phyloP scores from a whole-genome alignment of 1,139 yeast genomes.

The Scheffersomyces parashehatae region DNA sequence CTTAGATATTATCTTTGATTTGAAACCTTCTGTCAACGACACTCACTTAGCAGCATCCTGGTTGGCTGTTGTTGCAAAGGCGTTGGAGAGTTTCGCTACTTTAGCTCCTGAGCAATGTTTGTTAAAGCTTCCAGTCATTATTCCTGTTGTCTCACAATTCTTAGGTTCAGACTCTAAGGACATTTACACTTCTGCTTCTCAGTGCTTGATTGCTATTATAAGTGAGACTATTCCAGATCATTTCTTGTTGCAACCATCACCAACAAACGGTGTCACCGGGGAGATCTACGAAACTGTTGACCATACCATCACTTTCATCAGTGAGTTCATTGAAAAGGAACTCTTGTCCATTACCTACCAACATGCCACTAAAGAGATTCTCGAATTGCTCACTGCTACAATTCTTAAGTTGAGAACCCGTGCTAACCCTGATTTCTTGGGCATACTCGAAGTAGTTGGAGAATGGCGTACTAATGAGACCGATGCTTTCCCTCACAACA shows the following conservation, averaged over 20 bases:
- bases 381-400: conserved; percentile 67
- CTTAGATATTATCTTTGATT: conserved; percentile 69
- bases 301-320: conserved; percentile 47
- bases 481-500: conserved; percentile 66
- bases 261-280: conserved; percentile 34
- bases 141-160: conserved; percentile 59
- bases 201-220: conserved; percentile 78
- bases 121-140: conserved; percentile 53
- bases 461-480: conserved; percentile 82
- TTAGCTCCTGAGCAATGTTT: conserved; percentile 62
- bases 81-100: conserved; percentile 65
- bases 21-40: conserved; percentile 82
- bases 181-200: conserved; percentile 76
- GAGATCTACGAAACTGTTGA: conserved; percentile 59
- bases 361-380: conserved; percentile 71
- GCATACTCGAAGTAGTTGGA: conserved; percentile 72
- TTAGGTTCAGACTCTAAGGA: conserved; percentile 67
- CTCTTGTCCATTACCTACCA: conserved; percentile 75
- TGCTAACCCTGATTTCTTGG: conserved; percentile 70
- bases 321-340: conserved; percentile 54
- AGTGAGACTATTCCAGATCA: conserved; percentile 66
- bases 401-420: conserved; percentile 66
- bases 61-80: conserved; percentile 93
- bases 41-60: conserved; percentile 88
- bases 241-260: conserved; percentile 53